Evolutionary conservation across 495 filamentous ascomycete species (phyloP), one percentile per base, ranked within the genome.

Genomic region (Podospora sp.): DNA sequence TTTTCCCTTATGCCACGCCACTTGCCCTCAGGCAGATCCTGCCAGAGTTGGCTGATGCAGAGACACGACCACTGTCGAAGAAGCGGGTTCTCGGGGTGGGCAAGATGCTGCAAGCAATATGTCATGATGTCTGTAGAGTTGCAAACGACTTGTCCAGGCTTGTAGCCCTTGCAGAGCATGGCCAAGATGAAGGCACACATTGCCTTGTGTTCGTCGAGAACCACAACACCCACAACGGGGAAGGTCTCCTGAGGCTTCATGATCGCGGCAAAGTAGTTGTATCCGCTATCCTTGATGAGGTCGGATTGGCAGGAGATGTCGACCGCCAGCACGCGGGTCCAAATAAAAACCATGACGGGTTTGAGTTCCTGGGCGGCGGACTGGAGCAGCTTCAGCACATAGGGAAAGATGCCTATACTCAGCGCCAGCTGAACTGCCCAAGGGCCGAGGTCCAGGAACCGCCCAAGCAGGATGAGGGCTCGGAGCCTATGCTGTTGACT

Each of bases 261-360:
- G 53, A 98, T 96, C 36, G 86, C 87, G 49, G 95, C 91, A 77
- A 99, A 99, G 76, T 99, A 99, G 65, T 91, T 91, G 72, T 96
- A 98, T 1, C 95, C 94, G 71, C 92, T 97, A 73, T 99, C 95
- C 77, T 97, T 97, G 64, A 99, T 84, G 2, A 99, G 81, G 75
- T 98, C 95, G 49, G 87, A 86, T 75, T 99, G 95, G 72, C 95
- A 96, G 11, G 90, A 91, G 66, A 93, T 87, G 70, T 98, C 95
- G 21, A 99, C 96, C 49, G 95, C 95, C 69, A 99, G 88, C 46
- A 99, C 94, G 60, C 95, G 87, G 12, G 96, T 93, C 95, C 95
- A 99, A 67, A 99, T 99, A 78, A 98, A 99, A 21, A 99, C 93
- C 94, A 99, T 97, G 26, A 97, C 94, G 0, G 95, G 94, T 73